Base-by-base conservation (phyloP, 2,329 filamentous ascomycete genomes). In the Calonectria henricotiae region DNA sequence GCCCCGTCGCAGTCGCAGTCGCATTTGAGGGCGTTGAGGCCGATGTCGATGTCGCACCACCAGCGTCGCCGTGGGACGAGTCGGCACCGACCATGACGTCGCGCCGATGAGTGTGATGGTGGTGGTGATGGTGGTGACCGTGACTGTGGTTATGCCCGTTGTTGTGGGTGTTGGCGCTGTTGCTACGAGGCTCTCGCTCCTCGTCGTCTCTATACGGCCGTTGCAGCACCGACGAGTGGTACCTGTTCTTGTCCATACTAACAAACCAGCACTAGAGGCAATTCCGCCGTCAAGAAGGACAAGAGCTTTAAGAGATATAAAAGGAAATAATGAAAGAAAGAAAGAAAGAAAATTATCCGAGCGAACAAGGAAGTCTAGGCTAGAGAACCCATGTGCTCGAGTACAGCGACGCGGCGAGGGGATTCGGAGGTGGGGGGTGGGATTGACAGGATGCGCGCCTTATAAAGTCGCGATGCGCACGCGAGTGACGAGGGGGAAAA, bases 151-250 rank as follows among this genome's bases (percentile, higher is more conserved):
- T 37, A 65, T 82, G 81, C 32, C 15, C 37, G 73, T 79, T 77
- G 17, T n/a, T 37, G 37, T 27, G 39, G 37, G 35, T 20, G 55
- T 41, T 41, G 55, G 32, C 55, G 66, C 82, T 81, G 68, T 69
- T 66, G 60, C 43, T 46, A 46, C 73, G 73, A 69, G 74, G 55
- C 44, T 84, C 81, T 62, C 80, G 79, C 68, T 81, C 79, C 55
- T 82, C 77, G 67, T 83, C 80, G 77, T 81, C 82, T 78, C 80
- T 79, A 41, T 71, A 72, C 72, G 83, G 84, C 72, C 81, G 84
- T 76, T 85, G 85, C 80, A 88, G 81, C 77, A 87, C 85, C 60
- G 85, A 87, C 71, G 86, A 86, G 73, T 82, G 85, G 74, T 87
- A 88, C 76, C 83, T 83, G 74, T 82, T 77, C 68, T 76, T 82